phyloP scores from a whole-genome alignment of 108 stramenopile species.

The Nitzschia sp. region DNA sequence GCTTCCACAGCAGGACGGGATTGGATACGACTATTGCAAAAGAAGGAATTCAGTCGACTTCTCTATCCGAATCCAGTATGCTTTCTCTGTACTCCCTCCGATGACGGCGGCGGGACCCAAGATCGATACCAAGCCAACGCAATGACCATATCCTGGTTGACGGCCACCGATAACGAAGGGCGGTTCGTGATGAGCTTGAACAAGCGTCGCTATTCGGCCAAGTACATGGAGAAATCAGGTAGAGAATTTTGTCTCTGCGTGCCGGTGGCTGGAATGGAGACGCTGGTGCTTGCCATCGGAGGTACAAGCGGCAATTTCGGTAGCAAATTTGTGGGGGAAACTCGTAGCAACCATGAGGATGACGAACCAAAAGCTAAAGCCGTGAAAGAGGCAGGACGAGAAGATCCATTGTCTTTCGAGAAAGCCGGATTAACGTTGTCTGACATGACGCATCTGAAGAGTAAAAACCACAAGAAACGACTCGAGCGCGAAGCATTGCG shows the following conservation, averaged over 20 bases:
- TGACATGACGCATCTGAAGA: constrained; percentile 10
- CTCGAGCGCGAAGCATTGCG: constrained; percentile 21
- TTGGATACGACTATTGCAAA: constrained; percentile 46
- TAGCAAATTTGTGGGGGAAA: constrained; percentile 39
- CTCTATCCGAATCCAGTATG: constrained; percentile 76
- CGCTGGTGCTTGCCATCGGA: constrained; percentile 52
- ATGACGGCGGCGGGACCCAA: not conserved
- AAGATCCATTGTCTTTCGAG: no score
- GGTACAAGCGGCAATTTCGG: constrained; percentile 47
- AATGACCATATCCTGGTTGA: constrained; percentile 78
- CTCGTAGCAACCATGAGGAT: not conserved
- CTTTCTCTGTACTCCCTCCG: constrained; percentile 46
- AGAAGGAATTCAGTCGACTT: constrained; percentile 61
- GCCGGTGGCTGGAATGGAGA: constrained; percentile 61
- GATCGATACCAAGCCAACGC: constrained; percentile 39
- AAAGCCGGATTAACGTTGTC: no score
- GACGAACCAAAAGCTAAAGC: no score
- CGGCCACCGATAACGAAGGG: constrained; percentile 72
- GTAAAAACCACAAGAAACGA: constrained; percentile 40
- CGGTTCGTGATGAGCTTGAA: constrained; percentile 64
- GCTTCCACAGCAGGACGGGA: no score
- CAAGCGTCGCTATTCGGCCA: constrained; percentile 50
- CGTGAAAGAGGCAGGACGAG: no score
- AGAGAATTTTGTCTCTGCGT: constrained; percentile 53
- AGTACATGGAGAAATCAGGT: not conserved